A percentile compares a stretch with the other conserved stretches of the same genome.
Conservation (phyloP, 371 early-diverging fungal genomes). For the Apophysomyces elegans region DNA sequence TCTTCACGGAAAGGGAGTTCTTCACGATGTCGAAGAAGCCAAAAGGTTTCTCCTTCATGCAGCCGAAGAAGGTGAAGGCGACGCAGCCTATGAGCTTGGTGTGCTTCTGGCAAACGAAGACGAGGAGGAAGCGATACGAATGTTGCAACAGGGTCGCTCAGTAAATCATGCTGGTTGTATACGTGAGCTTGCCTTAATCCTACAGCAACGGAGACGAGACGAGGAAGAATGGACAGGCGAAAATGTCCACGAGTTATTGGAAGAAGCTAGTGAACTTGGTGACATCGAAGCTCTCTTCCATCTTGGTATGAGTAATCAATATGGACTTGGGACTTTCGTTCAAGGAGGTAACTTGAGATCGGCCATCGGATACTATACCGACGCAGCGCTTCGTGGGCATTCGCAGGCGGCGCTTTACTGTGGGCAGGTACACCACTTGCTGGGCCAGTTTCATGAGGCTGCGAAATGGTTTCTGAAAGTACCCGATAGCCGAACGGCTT, state of each 20-base stretch:
- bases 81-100: slow-evolving; percentile 27
- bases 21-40: slow-evolving; percentile 5
- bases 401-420: slow-evolving; percentile 19
- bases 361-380: slow-evolving; percentile 16
- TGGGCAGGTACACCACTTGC: slow-evolving; percentile 17
- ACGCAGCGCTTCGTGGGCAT: slow-evolving; percentile 22
- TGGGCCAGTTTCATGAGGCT: slow-evolving; percentile 21
- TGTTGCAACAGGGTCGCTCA: slow-evolving; percentile 21
- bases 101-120: slow-evolving; percentile 16
- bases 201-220: slow-evolving; percentile 19
- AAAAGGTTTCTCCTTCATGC: slow-evolving; percentile 23
- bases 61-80: slow-evolving; percentile 21
- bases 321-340: slow-evolving; percentile 8
- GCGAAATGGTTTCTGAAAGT: slow-evolving; percentile 18
- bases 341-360: neutral
- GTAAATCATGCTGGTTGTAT: slow-evolving; percentile 25
- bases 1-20: slow-evolving; percentile 13
- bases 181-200: slow-evolving; percentile 28
- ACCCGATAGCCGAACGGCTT: slow-evolving; percentile 16
- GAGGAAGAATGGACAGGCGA: slow-evolving; percentile 19
- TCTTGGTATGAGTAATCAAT: slow-evolving; percentile 20
- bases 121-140: slow-evolving; percentile 18
- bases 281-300: slow-evolving; percentile 26
- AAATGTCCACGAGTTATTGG: slow-evolving; percentile 21
- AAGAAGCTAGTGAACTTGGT: slow-evolving; percentile 22